Percentiles rank a stretch among this genome's conserved stretches.
phyloP scores from a whole-genome alignment of 1,284 basidiomycete species.

The Peniophora sp. region DNA sequence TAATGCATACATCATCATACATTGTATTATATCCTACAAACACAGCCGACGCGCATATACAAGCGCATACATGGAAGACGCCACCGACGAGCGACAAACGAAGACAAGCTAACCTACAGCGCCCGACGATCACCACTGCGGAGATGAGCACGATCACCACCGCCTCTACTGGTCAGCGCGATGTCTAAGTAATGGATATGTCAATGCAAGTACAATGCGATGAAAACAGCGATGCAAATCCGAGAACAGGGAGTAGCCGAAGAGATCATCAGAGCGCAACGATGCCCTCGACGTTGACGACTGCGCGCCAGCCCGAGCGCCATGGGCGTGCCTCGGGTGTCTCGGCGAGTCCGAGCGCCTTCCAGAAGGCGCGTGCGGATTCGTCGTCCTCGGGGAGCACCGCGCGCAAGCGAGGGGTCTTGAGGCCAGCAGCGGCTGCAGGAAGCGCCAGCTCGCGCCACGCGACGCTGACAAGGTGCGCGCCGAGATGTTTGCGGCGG shows the following conservation, averaged over 20 bases:
- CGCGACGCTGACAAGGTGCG: constrained; percentile 35
- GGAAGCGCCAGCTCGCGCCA: constrained; percentile 5
- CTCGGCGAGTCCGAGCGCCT: neutral
- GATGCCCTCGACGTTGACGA: neutral
- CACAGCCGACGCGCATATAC: neutral
- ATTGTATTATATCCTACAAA: neutral
- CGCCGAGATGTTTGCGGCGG: constrained; percentile 40
- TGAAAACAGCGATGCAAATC: too few species aligned
- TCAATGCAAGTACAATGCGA: too few species aligned
- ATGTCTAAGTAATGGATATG: too few species aligned
- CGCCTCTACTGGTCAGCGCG: too few species aligned
- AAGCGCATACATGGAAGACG: too few species aligned
- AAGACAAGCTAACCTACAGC: too few species aligned
- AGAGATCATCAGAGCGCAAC: neutral
- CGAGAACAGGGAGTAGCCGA: too few species aligned
- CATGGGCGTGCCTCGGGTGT: neutral
- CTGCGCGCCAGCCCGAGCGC: neutral
- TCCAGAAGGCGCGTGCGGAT: neutral
- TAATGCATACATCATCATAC: neutral
- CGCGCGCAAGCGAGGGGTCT: constrained; percentile 3
- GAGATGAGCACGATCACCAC: too few species aligned
- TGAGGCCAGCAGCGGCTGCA: neutral
- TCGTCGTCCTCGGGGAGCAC: neutral
- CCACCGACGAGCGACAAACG: too few species aligned
- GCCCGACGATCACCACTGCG: too few species aligned